Percentiles rank a stretch among this genome's conserved stretches.
Conservation (phyloP, 768 basidiomycete species). For the Tulasnella sp. region DNA sequence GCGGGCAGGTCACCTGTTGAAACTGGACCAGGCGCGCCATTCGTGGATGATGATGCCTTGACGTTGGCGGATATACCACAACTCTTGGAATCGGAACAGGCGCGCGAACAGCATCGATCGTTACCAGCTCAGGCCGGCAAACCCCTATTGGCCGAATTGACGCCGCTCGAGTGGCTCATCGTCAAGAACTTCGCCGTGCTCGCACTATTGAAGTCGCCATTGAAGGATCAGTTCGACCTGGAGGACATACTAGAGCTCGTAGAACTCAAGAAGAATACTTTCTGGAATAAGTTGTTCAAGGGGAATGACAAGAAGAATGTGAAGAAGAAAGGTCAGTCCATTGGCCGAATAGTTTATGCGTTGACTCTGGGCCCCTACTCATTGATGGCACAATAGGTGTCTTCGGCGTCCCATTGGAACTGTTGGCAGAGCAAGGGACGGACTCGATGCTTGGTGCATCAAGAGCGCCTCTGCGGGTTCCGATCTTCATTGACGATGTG, state of each 20-base stretch:
- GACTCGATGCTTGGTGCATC: constrained; percentile 90
- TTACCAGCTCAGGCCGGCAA: constrained; percentile 65
- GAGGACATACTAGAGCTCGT: constrained; percentile 92
- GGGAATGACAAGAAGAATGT: constrained; percentile 73
- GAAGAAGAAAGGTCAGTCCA: constrained; percentile 45
- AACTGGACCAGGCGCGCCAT: not conserved
- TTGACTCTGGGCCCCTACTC: not conserved
- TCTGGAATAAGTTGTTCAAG: constrained; percentile 96
- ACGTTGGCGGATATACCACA: constrained; percentile 92
- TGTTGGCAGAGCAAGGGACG: constrained; percentile 91
- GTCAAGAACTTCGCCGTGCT: constrained; percentile 87
- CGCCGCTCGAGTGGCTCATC: constrained; percentile 73
- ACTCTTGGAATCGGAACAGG: constrained; percentile 83
- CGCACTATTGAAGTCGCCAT: constrained; percentile 59
- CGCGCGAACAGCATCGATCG: constrained; percentile 76
- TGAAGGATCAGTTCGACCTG: constrained; percentile 74
- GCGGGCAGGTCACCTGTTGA: not conserved
- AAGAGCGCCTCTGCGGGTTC: constrained; percentile 71
- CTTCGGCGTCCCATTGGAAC: constrained; percentile 85
- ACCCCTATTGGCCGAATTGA: constrained; percentile 76
- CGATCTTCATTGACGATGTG: constrained; percentile 97
- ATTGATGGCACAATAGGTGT: constrained; percentile 44
- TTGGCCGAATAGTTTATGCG: not conserved
- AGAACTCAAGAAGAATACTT: constrained; percentile 83
- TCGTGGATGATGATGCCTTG: constrained; percentile 60